These are phyloP conservation scores for Chrysochromulina parva DNA, from an alignment of 78 protist genomes.

Conservation along the genomic window DNA sequence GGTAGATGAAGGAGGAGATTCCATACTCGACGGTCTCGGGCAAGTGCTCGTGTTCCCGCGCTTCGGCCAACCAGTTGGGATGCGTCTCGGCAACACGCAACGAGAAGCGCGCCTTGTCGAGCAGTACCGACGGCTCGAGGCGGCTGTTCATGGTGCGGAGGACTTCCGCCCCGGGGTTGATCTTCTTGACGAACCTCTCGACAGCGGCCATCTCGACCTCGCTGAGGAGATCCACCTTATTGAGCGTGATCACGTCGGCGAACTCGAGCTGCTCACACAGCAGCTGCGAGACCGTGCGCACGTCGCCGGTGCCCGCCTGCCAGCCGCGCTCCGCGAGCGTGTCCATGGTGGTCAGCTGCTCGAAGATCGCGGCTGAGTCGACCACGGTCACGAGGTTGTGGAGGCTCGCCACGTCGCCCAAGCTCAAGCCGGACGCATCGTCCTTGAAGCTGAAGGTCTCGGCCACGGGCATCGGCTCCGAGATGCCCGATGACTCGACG, in stretches of 20 bases:
- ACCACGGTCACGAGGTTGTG: conserved; percentile 73
- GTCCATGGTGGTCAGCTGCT: neutral
- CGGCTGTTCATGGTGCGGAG: neutral
- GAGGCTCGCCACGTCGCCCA: conserved; percentile 8
- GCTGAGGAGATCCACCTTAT: conserved; percentile 67
- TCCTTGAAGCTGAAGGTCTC: neutral
- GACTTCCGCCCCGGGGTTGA: neutral
- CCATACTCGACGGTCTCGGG: neutral
- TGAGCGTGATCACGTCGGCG: conserved; percentile 83
- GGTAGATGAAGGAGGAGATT: neutral
- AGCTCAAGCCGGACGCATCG: neutral
- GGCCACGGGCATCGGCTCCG: neutral
- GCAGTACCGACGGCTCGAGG: neutral
- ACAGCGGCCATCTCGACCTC: neutral
- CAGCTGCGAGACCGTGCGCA: conserved; percentile 51
- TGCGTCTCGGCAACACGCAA: neutral
- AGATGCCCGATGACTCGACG: neutral
- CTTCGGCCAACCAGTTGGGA: neutral
- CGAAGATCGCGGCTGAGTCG: conserved; percentile 44
- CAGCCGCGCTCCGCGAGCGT: neutral
- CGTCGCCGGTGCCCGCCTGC: neutral
- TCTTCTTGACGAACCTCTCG: neutral
- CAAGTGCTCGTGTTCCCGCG: neutral
- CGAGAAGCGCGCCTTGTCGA: neutral
- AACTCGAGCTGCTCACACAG: conserved; percentile 64